Base-by-base conservation (phyloP, 306 rosid genomes). In the Notholithocarpus densiflorus region DNA sequence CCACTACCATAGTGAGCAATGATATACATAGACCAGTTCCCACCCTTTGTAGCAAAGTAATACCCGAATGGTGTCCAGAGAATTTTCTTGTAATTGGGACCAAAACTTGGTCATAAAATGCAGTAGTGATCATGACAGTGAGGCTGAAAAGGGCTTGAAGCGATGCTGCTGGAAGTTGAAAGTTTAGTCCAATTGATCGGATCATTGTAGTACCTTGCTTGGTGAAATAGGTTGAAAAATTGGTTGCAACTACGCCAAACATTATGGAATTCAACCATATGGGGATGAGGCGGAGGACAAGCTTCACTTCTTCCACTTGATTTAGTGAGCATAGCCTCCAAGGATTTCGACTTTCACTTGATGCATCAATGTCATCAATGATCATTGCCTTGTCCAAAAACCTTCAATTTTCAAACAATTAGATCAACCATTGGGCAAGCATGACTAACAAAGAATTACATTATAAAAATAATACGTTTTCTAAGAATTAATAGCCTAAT, bases 271-370 rank as follows among this genome's bases (percentile, higher is more conserved):
- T 55, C 3, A 85, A 26, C 87, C 89, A 87, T 54, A 87, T 40
- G 61, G 87, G 89, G 14, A 85, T 72, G 4, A 85, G 74, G 8
- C 82, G 80, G 9, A 80, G 43, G 19, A 84, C 71, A 4, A 70
- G 79, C 83, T 85, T 87, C 53, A 80, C 88, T 78, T 87, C 85
- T 81, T 85, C 85, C 40, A 87, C 89, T 74, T 87, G 80, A 23
- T 21, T 64, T 15, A 68, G 45, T 4, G 87, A 71, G 84, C 89
- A 85, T 27, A 84, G 43, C 61, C 89, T 86, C 85, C 88, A 87
- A 2, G 78, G 90, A 5, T 85, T 76, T 37, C 79, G 69, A 0
- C 10, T 23, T 29, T 70, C 73, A 1, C 76, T 79, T 55, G 76
- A 75, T 5, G 71, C 71, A 56, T 87, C 90, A 3, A n/a, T 17